Percentiles rank a stretch among this genome's conserved stretches.
Evolutionary conservation across 2,329 filamentous ascomycete genomes (phyloP).

Genomic region (Alternaria sp.): DNA sequence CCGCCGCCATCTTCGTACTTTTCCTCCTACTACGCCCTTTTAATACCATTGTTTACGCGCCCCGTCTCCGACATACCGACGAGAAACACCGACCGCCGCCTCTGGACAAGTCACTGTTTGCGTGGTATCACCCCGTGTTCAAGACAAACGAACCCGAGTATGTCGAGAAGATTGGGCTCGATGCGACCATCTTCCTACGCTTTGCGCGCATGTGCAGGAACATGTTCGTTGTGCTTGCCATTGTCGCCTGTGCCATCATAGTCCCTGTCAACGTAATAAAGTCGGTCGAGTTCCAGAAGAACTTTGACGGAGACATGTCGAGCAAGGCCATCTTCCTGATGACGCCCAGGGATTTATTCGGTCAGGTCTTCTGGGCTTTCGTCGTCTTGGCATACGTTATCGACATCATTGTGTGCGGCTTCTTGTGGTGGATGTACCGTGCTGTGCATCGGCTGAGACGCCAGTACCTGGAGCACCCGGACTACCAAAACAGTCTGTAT

Average conservation of each 20-base stretch:
- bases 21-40: conserved; percentile 93
- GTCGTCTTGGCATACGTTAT: conserved; percentile 69
- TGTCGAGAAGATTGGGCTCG: conserved; percentile 84
- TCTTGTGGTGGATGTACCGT: conserved; percentile 90
- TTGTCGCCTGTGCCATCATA: conserved; percentile 78
- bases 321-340: conserved; percentile 36
- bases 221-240: conserved; percentile 76
- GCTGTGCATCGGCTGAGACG: conserved; percentile 75
- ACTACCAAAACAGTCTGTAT: conserved; percentile 89
- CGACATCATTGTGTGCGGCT: conserved; percentile 77
- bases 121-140: conserved; percentile 83
- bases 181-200: conserved; percentile 88
- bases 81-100: conserved; percentile 87
- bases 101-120: conserved; percentile 84
- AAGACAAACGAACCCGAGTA: conserved; percentile 79
- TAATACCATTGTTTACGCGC: conserved; percentile 92
- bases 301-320: conserved; percentile 10
- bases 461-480: conserved; percentile 81
- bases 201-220: conserved; percentile 92
- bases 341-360: conserved; percentile 58
- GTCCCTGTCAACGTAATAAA: conserved; percentile 77
- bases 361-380: conserved; percentile 65
- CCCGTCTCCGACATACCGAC: conserved; percentile 91
- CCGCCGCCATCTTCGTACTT: conserved; percentile 73
- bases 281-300: conserved; percentile 23